Evolutionary conservation across 805 yeast genomes (phyloP).

Genomic region (Jamesozyma piceae): DNA sequence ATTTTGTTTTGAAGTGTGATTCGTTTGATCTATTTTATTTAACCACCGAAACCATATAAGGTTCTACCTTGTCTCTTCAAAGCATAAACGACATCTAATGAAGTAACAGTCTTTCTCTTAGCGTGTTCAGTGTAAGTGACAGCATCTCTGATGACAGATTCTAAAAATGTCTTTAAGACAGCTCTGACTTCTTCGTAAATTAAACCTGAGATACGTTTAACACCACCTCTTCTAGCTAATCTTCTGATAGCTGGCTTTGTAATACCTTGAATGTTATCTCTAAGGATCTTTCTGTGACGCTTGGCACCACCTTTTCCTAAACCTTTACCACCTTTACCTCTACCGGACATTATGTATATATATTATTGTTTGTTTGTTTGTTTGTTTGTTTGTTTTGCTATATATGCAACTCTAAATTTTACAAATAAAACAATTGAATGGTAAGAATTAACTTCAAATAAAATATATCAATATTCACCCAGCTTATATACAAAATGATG

Average conservation of each 20-base stretch:
- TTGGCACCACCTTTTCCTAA: slow-evolving; percentile 99
- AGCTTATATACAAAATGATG: background rate
- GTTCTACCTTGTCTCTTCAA: slow-evolving; percentile 99
- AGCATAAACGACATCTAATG: slow-evolving; percentile 97
- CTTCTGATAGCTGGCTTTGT: slow-evolving; percentile 99
- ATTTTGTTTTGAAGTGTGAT: background rate
- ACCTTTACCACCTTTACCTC: slow-evolving; percentile 99
- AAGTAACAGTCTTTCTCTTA: slow-evolving; percentile 99
- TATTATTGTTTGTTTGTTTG: slow-evolving; percentile 7
- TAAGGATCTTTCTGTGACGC: slow-evolving; percentile 98
- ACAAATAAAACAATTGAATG: no score
- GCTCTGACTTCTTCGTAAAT: slow-evolving; percentile 98
- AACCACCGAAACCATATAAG: slow-evolving; percentile 99
- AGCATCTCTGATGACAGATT: slow-evolving; percentile 96
- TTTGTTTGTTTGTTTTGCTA: slow-evolving; percentile 2
- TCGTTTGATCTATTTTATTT: slow-evolving; percentile 33
- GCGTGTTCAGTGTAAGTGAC: slow-evolving; percentile 99
- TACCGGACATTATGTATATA: slow-evolving; percentile 69
- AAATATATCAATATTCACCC: background rate
- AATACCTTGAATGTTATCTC: slow-evolving; percentile 99
- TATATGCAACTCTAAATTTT: no score
- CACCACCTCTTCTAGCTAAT: slow-evolving; percentile 99
- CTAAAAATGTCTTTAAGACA: slow-evolving; percentile 90
- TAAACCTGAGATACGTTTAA: slow-evolving; percentile 96
- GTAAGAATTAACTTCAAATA: no score